Percentiles rank a stretch among this genome's conserved stretches.
Conservation (phyloP, 1,284 basidiomycete species). For the Ganoderma meredithae region DNA sequence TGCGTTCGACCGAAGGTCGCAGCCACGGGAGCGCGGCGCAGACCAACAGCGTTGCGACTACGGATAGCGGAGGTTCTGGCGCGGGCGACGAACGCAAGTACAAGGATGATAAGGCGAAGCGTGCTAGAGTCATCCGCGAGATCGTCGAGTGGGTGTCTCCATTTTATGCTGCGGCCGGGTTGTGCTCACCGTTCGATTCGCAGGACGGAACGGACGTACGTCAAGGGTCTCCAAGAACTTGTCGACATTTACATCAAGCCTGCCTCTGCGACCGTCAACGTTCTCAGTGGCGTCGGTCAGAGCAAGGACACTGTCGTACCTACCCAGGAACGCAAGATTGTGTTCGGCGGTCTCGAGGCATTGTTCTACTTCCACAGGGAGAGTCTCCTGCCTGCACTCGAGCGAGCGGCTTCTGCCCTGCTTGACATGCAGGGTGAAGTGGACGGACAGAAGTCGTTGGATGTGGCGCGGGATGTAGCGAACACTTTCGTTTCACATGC, state of each 20-base stretch:
- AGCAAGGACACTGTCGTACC: slow-evolving; percentile 88
- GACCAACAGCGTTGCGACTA: slow-evolving; percentile 77
- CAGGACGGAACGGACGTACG: slow-evolving; percentile 95
- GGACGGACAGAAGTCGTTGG: slow-evolving; percentile 77
- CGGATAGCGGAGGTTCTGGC: slow-evolving; percentile 69
- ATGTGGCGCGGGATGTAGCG: slow-evolving; percentile 85
- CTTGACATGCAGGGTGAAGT: slow-evolving; percentile 64
- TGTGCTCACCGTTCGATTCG: slow-evolving; percentile 30
- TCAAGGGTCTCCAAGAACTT: slow-evolving; percentile 90
- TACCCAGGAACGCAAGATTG: slow-evolving; percentile 86
- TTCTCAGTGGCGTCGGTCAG: slow-evolving; percentile 73
- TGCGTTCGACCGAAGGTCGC: slow-evolving; percentile 70
- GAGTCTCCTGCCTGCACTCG: slow-evolving; percentile 90
- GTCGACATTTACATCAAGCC: slow-evolving; percentile 96
- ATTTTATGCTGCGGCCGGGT: slow-evolving; percentile 14
- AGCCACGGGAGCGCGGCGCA: slow-evolving; percentile 61
- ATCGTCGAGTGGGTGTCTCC: slow-evolving; percentile 79
- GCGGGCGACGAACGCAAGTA: slow-evolving; percentile 77
- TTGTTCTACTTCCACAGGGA: slow-evolving; percentile 92
- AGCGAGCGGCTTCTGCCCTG: slow-evolving; percentile 75
- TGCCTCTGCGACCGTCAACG: slow-evolving; percentile 73
- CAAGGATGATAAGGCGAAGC: slow-evolving; percentile 87
- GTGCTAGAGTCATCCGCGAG: slow-evolving; percentile 82
- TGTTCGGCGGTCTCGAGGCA: slow-evolving; percentile 92
- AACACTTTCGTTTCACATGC: slow-evolving; percentile 92